Evolutionary conservation across 2,329 filamentous ascomycete species (phyloP), one percentile per base, ranked within the genome.

Genomic region (Didymella pinodella): DNA sequence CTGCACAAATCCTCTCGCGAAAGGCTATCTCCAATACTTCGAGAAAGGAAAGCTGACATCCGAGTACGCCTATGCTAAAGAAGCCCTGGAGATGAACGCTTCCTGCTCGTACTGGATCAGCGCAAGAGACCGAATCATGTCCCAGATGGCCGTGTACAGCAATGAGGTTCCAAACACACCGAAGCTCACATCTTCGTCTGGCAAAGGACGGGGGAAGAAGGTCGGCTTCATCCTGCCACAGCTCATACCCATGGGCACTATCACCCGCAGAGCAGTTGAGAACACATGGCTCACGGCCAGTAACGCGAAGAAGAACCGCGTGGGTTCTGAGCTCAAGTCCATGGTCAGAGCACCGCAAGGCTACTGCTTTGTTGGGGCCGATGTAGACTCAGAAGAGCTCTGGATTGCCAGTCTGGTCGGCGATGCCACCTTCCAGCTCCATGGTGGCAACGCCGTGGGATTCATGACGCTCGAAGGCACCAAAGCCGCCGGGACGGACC

Each of bases 91-190:
- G 68, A 99, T 99, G 95, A 99, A 99, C 69, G 93, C 95, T 0
- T 97, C 93, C 0, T 99, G 96, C 75, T 98, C 94, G 0, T 99
- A 99, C 78, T 99, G 96, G 95, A 98, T 99, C 68, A 97, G 92
- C 70, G 93, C 95, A 16, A 86, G 95, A 62, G 92, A 97, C 72
- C 85, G 95, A 48, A 99, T 99, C 77, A 94, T 82, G 84, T 91
- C 89, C n/a, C 95, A 99, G 72, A 91, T 98, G 84, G 93, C 96
- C 2, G 90, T 99, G 1, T 97, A 96, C 73, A 84, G 93, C 59
- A 82, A 88, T 32, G 88, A 96, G 44, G 55, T 67, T 8, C 51
- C 56, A 2, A 58, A 63, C 56, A 59, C 62, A 50, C 59, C 63
- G 16, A 67, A 71, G 36, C 59, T 73, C 1, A 29, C 25, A 5